Evolutionary conservation across 192 early-diverging fungal genomes (phyloP).

Genomic region (Nowakowskiella sp.): DNA sequence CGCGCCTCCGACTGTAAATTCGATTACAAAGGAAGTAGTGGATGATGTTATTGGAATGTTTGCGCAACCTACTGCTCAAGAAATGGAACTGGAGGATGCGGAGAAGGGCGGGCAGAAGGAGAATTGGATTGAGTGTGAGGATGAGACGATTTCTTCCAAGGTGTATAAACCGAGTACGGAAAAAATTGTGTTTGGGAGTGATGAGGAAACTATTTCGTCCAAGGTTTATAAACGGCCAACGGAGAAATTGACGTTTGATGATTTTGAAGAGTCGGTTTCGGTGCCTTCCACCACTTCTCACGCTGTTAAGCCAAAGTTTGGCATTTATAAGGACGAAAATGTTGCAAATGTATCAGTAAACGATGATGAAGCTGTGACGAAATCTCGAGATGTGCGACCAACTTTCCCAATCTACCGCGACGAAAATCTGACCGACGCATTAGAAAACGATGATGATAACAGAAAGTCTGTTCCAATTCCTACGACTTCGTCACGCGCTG

Average conservation of each 20-base stretch:
- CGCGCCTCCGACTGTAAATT: too few species aligned
- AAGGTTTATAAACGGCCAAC: conserved; percentile 24
- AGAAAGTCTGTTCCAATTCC: too few species aligned
- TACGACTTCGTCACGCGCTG: too few species aligned
- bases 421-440: too few species aligned
- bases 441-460: too few species aligned
- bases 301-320: conserved; percentile 6
- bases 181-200: conserved; percentile 10
- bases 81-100: not conserved
- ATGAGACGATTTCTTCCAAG: not conserved
- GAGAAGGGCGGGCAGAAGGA: not conserved
- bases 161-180: too few species aligned
- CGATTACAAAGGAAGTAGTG: too few species aligned
- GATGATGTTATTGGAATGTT: not conserved
- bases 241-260: not conserved
- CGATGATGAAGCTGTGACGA: not conserved
- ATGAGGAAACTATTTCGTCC: conserved; percentile 44
- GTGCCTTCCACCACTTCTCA: too few species aligned
- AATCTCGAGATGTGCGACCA: not conserved
- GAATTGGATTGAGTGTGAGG: not conserved
- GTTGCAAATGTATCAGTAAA: conserved; percentile 2
- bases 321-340: conserved; percentile 29
- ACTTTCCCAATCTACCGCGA: not conserved
- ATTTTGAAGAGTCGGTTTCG: not conserved
- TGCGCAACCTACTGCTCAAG: not conserved